phyloP scores from a whole-genome alignment of 495 filamentous ascomycete genomes.

The Lophium mytilinum region DNA sequence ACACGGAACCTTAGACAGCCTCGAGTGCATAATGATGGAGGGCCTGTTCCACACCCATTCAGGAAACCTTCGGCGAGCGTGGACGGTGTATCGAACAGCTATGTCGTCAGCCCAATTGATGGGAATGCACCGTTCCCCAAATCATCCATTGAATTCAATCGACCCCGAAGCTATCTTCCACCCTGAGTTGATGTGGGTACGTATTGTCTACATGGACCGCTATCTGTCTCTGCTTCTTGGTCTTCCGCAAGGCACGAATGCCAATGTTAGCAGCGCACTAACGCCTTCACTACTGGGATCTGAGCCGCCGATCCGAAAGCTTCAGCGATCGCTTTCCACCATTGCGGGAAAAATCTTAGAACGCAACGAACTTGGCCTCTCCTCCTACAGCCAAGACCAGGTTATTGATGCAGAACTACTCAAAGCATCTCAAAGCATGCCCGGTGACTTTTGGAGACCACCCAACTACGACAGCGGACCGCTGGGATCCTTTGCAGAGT shows the following conservation, averaged over 20 bases:
- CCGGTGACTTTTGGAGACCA: not conserved
- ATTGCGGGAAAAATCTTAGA: not conserved
- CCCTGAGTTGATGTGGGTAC: not conserved
- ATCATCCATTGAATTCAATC: not conserved
- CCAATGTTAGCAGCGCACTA: not conserved
- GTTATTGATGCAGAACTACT: not conserved
- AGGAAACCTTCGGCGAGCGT: not conserved
- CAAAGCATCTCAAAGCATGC: not conserved
- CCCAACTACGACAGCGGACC: not conserved
- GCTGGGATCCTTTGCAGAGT: not conserved
- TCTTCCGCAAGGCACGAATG: not conserved
- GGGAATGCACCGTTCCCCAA: not conserved
- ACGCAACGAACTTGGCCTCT: not conserved
- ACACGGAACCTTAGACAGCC: not conserved
- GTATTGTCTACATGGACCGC: not conserved
- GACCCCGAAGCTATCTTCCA: not conserved
- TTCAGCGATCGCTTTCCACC: not conserved
- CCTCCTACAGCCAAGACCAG: not conserved
- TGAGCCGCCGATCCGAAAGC: not conserved
- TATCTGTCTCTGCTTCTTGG: not conserved
- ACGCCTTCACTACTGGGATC: not conserved
- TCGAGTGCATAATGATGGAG: conserved; percentile 1
- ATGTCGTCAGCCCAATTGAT: not conserved
- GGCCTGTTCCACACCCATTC: not conserved
- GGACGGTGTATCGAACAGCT: not conserved